Percentiles rank a stretch among this genome's conserved stretches.
Conservation (phyloP, 108 stramenopile genomes). For the Mediolabrus comicus region DNA sequence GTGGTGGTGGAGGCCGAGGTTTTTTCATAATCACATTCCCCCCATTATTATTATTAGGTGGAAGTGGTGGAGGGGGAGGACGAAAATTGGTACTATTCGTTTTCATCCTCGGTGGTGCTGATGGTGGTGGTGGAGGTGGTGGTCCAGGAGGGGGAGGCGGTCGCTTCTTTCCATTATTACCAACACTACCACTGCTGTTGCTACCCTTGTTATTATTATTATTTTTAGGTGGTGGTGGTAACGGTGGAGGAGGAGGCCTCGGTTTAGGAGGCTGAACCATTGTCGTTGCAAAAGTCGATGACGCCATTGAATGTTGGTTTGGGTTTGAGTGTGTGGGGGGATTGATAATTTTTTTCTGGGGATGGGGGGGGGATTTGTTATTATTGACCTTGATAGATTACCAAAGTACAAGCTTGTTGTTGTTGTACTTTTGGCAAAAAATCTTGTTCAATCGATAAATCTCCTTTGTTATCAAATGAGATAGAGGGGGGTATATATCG, state of each 20-base stretch:
- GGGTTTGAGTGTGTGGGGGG: background rate
- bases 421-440: no score
- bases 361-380: background rate
- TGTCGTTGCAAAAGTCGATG: conserved; percentile 47
- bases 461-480: no score
- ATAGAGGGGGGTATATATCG: no score
- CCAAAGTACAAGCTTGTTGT: no score
- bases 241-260: conserved; percentile 22
- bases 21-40: background rate
- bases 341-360: background rate
- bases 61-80: background rate
- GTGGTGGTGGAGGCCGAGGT: background rate
- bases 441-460: no score
- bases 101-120: background rate
- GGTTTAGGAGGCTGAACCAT: conserved; percentile 57
- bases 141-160: conserved; percentile 49
- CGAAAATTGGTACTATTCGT: background rate
- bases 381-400: no score
- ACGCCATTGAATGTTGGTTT: background rate
- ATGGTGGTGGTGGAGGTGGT: no score
- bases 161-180: conserved; percentile 6
- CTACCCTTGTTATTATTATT: background rate
- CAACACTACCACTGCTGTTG: background rate
- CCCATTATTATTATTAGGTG: background rate
- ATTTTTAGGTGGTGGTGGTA: background rate